Evolutionary conservation across 1,284 basidiomycete species (phyloP).

Genomic region (Ceratobasidium sp.): DNA sequence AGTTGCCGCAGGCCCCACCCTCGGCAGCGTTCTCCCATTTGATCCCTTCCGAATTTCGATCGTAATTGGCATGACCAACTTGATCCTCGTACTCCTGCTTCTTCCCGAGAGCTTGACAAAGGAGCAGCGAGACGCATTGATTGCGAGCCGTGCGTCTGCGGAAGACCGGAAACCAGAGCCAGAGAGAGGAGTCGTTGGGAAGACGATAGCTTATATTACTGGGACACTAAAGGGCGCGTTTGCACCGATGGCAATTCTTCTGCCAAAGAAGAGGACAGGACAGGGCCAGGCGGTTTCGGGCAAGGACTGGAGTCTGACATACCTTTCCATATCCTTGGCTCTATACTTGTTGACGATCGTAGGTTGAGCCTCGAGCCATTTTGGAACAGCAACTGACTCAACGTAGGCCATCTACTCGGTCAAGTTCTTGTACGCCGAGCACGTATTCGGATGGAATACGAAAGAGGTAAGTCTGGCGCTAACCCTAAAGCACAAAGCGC

Average conservation of each 20-base stretch:
- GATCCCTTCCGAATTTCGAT: conserved; percentile 63
- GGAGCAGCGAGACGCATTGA: conserved; percentile 47
- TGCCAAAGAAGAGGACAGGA: conserved; percentile 55
- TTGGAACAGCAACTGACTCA: conserved; percentile 23
- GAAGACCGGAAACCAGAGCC: conserved; percentile 45
- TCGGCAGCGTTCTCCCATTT: conserved; percentile 66
- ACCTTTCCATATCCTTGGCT: conserved; percentile 58
- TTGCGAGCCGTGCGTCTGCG: conserved; percentile 37
- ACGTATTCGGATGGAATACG: conserved; percentile 63
- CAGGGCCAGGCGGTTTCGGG: conserved; percentile 42
- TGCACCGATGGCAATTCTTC: conserved; percentile 61
- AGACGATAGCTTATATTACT: conserved; percentile 42
- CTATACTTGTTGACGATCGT: conserved; percentile 57
- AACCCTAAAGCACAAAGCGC: background rate
- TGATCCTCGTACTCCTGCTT: conserved; percentile 62
- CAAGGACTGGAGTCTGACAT: conserved; percentile 66
- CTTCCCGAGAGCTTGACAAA: conserved; percentile 68
- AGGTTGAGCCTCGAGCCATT: conserved; percentile 42
- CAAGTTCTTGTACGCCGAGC: conserved; percentile 67
- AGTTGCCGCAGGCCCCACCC: conserved; percentile 71
- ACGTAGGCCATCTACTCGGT: conserved; percentile 61
- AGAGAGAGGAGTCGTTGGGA: conserved; percentile 41
- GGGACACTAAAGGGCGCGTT: conserved; percentile 45
- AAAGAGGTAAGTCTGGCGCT: conserved; percentile 52
- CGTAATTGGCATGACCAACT: conserved; percentile 56